phyloP scores from a whole-genome alignment of 495 filamentous ascomycete genomes.

The Penicillium angulare region DNA sequence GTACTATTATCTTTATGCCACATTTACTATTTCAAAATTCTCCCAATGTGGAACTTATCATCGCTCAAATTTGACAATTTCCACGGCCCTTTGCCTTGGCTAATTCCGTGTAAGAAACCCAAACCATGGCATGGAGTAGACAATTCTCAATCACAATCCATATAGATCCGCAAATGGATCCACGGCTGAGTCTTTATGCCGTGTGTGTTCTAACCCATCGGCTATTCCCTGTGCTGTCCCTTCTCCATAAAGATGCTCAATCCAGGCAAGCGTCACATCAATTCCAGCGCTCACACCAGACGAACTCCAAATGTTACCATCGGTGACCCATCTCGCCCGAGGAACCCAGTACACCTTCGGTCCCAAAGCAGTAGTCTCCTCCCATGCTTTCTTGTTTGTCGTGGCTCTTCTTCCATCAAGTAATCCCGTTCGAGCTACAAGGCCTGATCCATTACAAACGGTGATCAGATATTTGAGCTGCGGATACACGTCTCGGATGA shows the following conservation, averaged over 20 bases:
- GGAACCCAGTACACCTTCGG: conserved; percentile 57
- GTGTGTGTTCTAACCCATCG: conserved; percentile 17
- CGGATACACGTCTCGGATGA: conserved; percentile 42
- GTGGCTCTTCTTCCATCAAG: conserved; percentile 61
- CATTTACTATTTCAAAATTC: too few relatives aligned
- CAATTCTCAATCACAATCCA: too few relatives aligned
- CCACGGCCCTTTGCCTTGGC: too few relatives aligned
- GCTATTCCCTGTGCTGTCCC: conserved; percentile 13
- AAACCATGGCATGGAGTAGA: not conserved
- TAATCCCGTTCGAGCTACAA: conserved; percentile 54
- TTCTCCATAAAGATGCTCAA: conserved; percentile 18
- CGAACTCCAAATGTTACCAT: conserved; percentile 67
- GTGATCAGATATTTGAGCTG: conserved; percentile 55
- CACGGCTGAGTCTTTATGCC: conserved; percentile 10
- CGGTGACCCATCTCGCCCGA: conserved; percentile 61
- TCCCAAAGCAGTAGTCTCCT: conserved; percentile 32
- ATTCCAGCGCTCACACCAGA: conserved; percentile 64
- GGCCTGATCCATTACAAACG: conserved; percentile 57
- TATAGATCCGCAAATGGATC: conserved; percentile 26
- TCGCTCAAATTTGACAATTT: too few relatives aligned
- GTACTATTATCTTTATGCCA: not conserved
- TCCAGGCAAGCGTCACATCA: conserved; percentile 50
- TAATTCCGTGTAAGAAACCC: not conserved
- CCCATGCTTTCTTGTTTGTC: conserved; percentile 35
- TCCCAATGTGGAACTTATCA: too few relatives aligned